These are phyloP conservation scores for Suhomyces kilbournensis DNA, from an alignment of 805 yeast species.

Conservation along the genomic window DNA sequence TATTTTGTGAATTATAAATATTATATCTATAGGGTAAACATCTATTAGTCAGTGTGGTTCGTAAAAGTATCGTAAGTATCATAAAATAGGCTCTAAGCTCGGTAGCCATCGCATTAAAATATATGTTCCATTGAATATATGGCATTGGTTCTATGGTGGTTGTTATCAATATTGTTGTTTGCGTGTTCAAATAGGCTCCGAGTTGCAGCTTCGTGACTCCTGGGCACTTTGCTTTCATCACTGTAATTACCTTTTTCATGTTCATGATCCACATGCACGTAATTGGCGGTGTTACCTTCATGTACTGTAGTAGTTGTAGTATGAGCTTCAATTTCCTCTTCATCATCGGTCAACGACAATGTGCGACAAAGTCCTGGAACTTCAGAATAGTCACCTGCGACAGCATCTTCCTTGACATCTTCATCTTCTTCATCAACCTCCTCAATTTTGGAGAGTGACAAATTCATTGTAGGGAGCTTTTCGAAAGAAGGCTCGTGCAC, in stretches of 20 bases:
- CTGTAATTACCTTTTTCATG: neutral
- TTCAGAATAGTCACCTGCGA: conserved; percentile 4
- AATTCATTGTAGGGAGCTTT: conserved; percentile 18
- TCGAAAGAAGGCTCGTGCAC: conserved; percentile 8
- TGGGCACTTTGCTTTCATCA: neutral
- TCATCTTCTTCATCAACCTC: conserved; percentile 14
- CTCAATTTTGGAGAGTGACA: conserved; percentile 11
- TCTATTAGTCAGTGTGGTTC: neutral
- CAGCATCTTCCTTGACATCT: neutral
- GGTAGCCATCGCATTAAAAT: conserved; percentile 14
- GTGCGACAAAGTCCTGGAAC: conserved; percentile 19
- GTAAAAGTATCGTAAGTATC: neutral
- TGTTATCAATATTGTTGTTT: conserved; percentile 7
- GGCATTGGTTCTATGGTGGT: conserved; percentile 30
- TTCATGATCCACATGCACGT: conserved; percentile 1
- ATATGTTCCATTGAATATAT: conserved; percentile 40
- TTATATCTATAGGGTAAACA: neutral
- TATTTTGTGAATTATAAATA: neutral
- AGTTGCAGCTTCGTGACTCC: neutral
- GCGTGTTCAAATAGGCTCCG: conserved; percentile 1
- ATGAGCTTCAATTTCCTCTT: conserved; percentile 11
- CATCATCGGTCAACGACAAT: conserved; percentile 18
- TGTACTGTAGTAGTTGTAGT: neutral
- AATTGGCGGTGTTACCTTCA: neutral
- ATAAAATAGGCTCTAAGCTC: neutral